Evolutionary conservation across 2,329 filamentous ascomycete genomes (phyloP), one percentile per base, ranked within the genome.

Genomic region (Pseudocercospora cruenta): DNA sequence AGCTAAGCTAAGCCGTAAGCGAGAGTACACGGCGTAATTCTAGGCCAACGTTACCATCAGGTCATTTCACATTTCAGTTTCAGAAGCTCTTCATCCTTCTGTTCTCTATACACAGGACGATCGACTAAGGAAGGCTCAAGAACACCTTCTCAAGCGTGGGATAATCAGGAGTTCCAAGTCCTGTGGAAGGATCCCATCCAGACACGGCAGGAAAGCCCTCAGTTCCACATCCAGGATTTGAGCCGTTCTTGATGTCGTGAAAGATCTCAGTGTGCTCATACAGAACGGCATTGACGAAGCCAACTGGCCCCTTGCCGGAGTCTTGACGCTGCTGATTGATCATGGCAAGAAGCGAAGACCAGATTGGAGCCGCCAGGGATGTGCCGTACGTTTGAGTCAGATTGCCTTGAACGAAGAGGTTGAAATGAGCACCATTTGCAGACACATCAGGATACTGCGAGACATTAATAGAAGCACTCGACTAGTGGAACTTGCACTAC

Each of bases 341-440:
- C 22, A 84, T 71, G 1, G 82, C 85, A 28, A 87, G 71, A 43
- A 85, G 78, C 0, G 81, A 75, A 0, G 80, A 83, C 69, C 82
- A 82, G 1, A 84, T 81, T 0, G 85, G 85, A 31, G 82, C 73
- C 2, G 81, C 80, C 5, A 84, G 82, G 58, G 82, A 84, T 0
- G 86, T 88, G 14, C 85, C 86, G 58, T 79, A 84, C 0, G 82
- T 79, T 28, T 82, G 75, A 0, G 71, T 69, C 62, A 82, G 82
- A 4, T 73, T 71, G 22, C 82, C 82, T 54, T 82, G 74, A 28
- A 82, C 73, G 1, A 81, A 81, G 8, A 84, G 75, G 22, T 75
- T 73, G 62, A 74, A 75, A 61, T 77, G 76, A 9, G 75, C 74
- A 5, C 75, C 75, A 43, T 76, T 75, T 16, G 73, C 70, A 36